These are phyloP conservation scores for Volvariella surrecta DNA, from an alignment of 1,284 basidiomycete genomes.

Conservation along the genomic window DNA sequence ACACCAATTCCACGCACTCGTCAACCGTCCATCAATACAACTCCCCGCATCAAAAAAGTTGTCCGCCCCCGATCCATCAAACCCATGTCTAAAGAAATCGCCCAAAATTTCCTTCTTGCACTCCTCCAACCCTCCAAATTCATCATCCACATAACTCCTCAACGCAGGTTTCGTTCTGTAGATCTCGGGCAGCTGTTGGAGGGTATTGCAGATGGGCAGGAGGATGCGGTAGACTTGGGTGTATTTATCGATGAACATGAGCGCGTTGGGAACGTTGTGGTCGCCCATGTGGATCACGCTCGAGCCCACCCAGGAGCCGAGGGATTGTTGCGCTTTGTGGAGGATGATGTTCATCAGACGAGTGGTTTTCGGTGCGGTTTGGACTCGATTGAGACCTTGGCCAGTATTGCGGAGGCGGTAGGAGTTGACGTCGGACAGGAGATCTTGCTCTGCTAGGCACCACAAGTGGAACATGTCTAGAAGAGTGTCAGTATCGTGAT, in stretches of 20 bases:
- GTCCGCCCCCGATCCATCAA: slow-evolving; percentile 76
- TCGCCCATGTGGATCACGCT: slow-evolving; percentile 50
- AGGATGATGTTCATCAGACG: slow-evolving; percentile 80
- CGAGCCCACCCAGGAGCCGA: slow-evolving; percentile 72
- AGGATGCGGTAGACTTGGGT: slow-evolving; percentile 83
- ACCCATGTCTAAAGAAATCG: slow-evolving; percentile 79
- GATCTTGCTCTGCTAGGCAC: slow-evolving; percentile 69
- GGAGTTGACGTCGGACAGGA: slow-evolving; percentile 60
- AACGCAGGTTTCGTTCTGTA: slow-evolving; percentile 52
- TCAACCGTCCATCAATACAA: slow-evolving; percentile 53
- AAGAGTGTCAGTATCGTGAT: slow-evolving; percentile 4
- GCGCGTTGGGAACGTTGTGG: slow-evolving; percentile 81
- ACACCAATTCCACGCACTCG: slow-evolving; percentile 86
- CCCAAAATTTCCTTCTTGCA: slow-evolving; percentile 59
- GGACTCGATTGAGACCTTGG: slow-evolving; percentile 77
- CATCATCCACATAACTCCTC: slow-evolving; percentile 67
- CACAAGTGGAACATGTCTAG: slow-evolving; percentile 80
- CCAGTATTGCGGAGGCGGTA: slow-evolving; percentile 79
- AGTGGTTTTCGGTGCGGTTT: slow-evolving; percentile 74
- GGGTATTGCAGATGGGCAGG: slow-evolving; percentile 71
- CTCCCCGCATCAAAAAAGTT: slow-evolving; percentile 73
- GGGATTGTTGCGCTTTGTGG: slow-evolving; percentile 67
- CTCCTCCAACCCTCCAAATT: slow-evolving; percentile 67
- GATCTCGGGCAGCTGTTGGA: slow-evolving; percentile 60
- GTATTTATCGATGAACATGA: slow-evolving; percentile 83